Evolutionary conservation across 768 basidiomycete genomes (phyloP).

Genomic region (Lactarius vividus): DNA sequence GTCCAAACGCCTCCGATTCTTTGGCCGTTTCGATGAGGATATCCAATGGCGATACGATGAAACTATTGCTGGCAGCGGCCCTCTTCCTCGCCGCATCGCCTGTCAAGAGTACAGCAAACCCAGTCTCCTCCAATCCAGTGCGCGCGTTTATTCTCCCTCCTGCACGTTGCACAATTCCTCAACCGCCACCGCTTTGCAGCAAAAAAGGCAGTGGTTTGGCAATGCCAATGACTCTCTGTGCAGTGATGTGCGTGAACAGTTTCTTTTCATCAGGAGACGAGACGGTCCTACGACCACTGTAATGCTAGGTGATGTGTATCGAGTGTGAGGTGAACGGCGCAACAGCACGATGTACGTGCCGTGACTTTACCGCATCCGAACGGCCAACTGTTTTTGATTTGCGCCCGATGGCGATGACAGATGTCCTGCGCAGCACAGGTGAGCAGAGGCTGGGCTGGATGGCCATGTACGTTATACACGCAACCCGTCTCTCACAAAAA

Average conservation of each 20-base stretch:
- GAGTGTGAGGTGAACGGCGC: constrained; percentile 17
- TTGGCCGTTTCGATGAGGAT: not conserved
- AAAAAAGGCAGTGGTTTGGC: not conserved
- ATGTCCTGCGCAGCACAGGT: constrained; percentile 27
- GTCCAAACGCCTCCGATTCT: not conserved
- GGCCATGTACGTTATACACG: constrained; percentile 26
- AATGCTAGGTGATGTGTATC: constrained; percentile 20
- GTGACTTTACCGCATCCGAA: not conserved
- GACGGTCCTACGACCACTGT: not conserved
- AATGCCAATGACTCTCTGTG: constrained; percentile 13
- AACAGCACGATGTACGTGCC: constrained; percentile 20
- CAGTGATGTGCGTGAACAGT: constrained; percentile 4
- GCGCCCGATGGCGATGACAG: constrained; percentile 10
- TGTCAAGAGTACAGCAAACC: not conserved
- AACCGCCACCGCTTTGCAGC: not conserved
- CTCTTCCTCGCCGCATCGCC: not conserved
- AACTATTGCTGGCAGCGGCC: not conserved
- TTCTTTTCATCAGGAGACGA: not conserved
- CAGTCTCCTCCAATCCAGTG: not conserved
- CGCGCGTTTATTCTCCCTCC: not conserved
- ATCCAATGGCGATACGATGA: not conserved
- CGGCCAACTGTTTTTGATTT: not conserved
- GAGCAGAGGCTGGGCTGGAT: constrained; percentile 30
- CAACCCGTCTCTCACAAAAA: not conserved
- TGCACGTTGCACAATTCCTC: not conserved